Base-by-base conservation (phyloP, 2,329 filamentous ascomycete genomes). In the Xylaria sp. region DNA sequence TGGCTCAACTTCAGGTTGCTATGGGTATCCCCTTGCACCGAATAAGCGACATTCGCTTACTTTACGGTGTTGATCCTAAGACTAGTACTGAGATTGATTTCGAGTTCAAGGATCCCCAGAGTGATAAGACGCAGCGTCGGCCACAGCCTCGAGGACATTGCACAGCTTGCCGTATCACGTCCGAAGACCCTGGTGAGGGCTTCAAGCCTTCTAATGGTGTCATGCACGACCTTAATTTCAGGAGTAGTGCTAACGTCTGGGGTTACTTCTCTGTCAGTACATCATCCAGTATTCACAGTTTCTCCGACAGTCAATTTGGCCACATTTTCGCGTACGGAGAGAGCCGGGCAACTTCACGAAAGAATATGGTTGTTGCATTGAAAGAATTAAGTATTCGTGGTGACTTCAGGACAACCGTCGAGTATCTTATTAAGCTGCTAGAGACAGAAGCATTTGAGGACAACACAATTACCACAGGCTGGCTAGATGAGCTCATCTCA, bases 151-250 rank as follows among this genome's bases (percentile, higher is more conserved):
- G 97, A 85, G 96, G 96, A 49, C 96, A 99, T 85, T 97, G 93
- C 74, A 99, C 96, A 29, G 96, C 96, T 69, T 99, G 96, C 84
- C 93, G 96, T 88, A 99, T 99, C 82, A 99, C 96, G 29, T 99
- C 96, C 0, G 96, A 99, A 81, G 96, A 99, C 79, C 96, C 96
- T 10, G 96, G 96, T 76, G 96, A 99, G 86, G 96, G 96, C 60
- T 99, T 99, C 89, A 99, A 99, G 88, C 96, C 96, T 65, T 99
- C 96, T 51, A 97, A 95, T 77, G 96, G 96, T 89, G 97, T 95
- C 60, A 96, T 99, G 89, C 96, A 98, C 84, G 96, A 99, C 78
- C 85, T 99, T 77, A 99, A 99, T 86, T 99, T 99, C 89, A 89
- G 96, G 78, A 96, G 92, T 84, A 97, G 94, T 80, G 98, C 96